Percentiles rank a stretch among this genome's conserved stretches.
phyloP scores from a whole-genome alignment of 345 rosid genomes.

The Excoecaria agallocha region DNA sequence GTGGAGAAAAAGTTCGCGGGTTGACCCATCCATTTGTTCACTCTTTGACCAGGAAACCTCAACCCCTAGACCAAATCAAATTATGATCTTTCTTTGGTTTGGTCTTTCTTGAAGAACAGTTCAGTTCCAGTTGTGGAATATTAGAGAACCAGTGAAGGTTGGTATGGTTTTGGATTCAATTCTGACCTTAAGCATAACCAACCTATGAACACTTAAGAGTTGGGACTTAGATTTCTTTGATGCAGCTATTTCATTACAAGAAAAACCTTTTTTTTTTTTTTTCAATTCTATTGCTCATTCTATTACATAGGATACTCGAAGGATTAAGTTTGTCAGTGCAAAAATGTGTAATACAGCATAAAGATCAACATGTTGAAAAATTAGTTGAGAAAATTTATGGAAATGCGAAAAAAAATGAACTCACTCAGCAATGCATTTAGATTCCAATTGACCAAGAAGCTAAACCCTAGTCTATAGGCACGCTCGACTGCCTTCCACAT shows the following conservation, averaged over 20 bases:
- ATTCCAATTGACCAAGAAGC: constrained; percentile 76
- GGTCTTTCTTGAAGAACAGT: constrained; percentile 18
- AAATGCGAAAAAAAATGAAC: not conserved
- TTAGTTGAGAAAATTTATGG: too few relatives aligned
- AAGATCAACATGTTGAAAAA: not conserved
- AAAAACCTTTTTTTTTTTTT: not conserved
- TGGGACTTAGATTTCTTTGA: not conserved
- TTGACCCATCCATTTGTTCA: constrained; percentile 29
- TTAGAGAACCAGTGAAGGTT: constrained; percentile 21
- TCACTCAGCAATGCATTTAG: constrained; percentile 32
- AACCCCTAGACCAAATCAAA: constrained; percentile 21
- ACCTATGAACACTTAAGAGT: constrained; percentile 13
- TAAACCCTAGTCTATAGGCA: constrained; percentile 69
- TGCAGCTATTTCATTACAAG: too few relatives aligned
- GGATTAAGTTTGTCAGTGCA: not conserved
- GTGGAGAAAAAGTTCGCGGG: constrained; percentile 4
- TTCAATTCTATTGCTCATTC: not conserved
- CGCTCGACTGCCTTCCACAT: constrained; percentile 90
- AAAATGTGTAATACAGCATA: not conserved
- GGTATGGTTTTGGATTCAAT: constrained; percentile 16
- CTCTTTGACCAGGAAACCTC: constrained; percentile 27
- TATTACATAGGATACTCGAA: too few relatives aligned
- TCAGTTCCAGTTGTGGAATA: constrained; percentile 18
- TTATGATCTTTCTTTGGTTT: constrained; percentile 7
- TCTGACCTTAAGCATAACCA: constrained; percentile 17